Percentiles rank a stretch among this genome's conserved stretches.
These are phyloP conservation scores for Sclerotinia spermophila DNA, from an alignment of 2,329 filamentous ascomycete species.

Conservation along the genomic window DNA sequence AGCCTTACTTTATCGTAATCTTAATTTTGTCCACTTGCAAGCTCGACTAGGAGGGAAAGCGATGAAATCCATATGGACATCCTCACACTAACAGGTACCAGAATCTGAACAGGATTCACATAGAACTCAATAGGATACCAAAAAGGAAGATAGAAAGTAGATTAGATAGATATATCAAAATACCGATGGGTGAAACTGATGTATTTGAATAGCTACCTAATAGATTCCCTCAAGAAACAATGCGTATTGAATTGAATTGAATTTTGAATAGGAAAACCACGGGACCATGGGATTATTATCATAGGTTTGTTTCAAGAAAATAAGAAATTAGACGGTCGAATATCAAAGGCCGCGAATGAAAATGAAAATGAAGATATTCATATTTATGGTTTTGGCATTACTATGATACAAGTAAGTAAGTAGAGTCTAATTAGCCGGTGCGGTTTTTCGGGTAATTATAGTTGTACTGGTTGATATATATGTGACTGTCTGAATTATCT, in stretches of 20 bases:
- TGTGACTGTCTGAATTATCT: too few species aligned
- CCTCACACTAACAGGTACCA: neutral
- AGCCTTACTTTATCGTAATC: too few species aligned
- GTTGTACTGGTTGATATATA: neutral
- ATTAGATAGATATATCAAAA: too few species aligned
- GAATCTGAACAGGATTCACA: neutral
- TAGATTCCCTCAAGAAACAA: slow-evolving; percentile 3
- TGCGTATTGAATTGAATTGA: neutral
- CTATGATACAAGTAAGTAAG: neutral
- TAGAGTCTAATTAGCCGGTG: neutral
- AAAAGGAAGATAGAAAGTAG: neutral
- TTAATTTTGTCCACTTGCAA: neutral
- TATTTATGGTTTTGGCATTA: too few species aligned
- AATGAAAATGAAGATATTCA: neutral
- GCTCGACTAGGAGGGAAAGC: neutral
- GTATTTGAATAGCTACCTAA: neutral
- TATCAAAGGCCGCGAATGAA: neutral
- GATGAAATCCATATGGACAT: neutral
- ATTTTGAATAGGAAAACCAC: neutral
- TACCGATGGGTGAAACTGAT: slow-evolving; percentile 1
- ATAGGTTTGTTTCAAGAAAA: neutral
- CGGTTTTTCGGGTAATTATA: neutral
- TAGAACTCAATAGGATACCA: neutral
- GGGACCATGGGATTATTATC: neutral
- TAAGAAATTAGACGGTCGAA: neutral